Conservation (phyloP, 2,329 filamentous ascomycete genomes). For the Phialophora verrucosa region DNA sequence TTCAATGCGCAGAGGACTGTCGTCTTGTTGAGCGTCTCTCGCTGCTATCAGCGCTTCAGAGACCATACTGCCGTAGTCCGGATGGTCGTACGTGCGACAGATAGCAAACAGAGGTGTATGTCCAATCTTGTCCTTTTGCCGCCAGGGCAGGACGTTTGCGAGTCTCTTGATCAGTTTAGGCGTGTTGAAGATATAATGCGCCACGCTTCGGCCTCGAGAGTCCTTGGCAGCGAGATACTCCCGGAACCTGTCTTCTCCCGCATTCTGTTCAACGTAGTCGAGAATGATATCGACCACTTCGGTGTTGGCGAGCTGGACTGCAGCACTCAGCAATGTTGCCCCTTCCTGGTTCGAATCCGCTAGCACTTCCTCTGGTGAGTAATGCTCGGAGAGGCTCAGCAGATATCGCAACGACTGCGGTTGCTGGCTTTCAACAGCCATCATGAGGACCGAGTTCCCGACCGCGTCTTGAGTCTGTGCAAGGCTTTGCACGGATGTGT, state of each 20-base stretch:
- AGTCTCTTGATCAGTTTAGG: slow-evolving; percentile 79
- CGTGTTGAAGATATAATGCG: slow-evolving; percentile 95
- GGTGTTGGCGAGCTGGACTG: slow-evolving; percentile 80
- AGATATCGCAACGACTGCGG: slow-evolving; percentile 78
- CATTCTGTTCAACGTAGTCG: slow-evolving; percentile 67
- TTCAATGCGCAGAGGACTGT: slow-evolving; percentile 81
- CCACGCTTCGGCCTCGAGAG: slow-evolving; percentile 82
- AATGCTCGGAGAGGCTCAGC: slow-evolving; percentile 76
- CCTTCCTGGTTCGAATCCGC: slow-evolving; percentile 88
- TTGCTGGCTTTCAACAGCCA: slow-evolving; percentile 77
- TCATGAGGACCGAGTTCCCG: slow-evolving; percentile 88
- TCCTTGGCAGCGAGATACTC: slow-evolving; percentile 79
- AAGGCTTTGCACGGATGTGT: slow-evolving; percentile 76
- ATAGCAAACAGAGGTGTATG: slow-evolving; percentile 97
- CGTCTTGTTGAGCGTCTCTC: slow-evolving; percentile 74
- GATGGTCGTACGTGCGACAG: slow-evolving; percentile 93
- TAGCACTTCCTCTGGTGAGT: slow-evolving; percentile 71
- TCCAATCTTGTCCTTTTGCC: slow-evolving; percentile 89
- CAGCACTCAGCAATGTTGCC: slow-evolving; percentile 85
- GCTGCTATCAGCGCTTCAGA: slow-evolving; percentile 78
- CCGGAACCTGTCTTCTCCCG: slow-evolving; percentile 62
- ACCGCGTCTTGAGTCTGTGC: slow-evolving; percentile 63
- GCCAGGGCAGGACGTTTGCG: slow-evolving; percentile 82
- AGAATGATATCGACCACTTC: slow-evolving; percentile 78
- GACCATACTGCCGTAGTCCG: slow-evolving; percentile 86